phyloP scores from a whole-genome alignment of 176 grass and related monocot species.

The Alopecurus myosuroides region DNA sequence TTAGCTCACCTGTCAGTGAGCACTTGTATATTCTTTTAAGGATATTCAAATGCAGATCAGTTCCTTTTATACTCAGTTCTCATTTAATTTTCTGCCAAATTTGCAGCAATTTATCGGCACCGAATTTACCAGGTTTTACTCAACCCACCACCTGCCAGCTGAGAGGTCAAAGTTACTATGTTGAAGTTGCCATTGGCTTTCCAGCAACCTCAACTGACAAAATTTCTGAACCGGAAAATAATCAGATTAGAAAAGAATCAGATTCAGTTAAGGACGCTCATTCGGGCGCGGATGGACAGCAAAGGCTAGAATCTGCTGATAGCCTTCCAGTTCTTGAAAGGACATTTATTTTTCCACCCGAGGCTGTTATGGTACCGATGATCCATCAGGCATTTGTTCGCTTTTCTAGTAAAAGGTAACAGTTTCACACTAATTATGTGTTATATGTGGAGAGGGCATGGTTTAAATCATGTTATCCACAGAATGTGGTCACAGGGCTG shows the following conservation, averaged over 20 bases:
- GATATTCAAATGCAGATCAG: conserved; percentile 16
- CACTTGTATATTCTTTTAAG: neutral
- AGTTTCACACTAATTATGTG: conserved; percentile 20
- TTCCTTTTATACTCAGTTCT: conserved; percentile 16
- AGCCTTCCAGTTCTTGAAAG: conserved; percentile 72
- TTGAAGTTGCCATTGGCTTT: conserved; percentile 93
- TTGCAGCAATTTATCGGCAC: conserved; percentile 72
- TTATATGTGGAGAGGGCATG: conserved; percentile 1
- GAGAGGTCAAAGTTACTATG: conserved; percentile 94
- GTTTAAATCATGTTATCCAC: conserved; percentile 38
- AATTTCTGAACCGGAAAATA: conserved; percentile 44
- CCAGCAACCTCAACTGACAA: conserved; percentile 42
- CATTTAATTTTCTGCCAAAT: conserved; percentile 40
- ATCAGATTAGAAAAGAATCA: conserved; percentile 44
- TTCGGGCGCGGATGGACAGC: conserved; percentile 24
- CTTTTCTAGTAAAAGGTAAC: conserved; percentile 84
- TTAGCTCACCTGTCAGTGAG: neutral
- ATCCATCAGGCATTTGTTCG: conserved; percentile 85
- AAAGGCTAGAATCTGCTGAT: conserved; percentile 47
- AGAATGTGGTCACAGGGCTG: conserved; percentile 75
- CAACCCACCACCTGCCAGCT: conserved; percentile 66
- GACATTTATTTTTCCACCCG: conserved; percentile 92
- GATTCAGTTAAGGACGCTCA: conserved; percentile 42
- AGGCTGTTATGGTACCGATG: conserved; percentile 88
- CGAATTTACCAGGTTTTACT: conserved; percentile 60